These are phyloP conservation scores for Thielaviopsis euricoi DNA, from an alignment of 2,329 filamentous ascomycete genomes.

Conservation along the genomic window DNA sequence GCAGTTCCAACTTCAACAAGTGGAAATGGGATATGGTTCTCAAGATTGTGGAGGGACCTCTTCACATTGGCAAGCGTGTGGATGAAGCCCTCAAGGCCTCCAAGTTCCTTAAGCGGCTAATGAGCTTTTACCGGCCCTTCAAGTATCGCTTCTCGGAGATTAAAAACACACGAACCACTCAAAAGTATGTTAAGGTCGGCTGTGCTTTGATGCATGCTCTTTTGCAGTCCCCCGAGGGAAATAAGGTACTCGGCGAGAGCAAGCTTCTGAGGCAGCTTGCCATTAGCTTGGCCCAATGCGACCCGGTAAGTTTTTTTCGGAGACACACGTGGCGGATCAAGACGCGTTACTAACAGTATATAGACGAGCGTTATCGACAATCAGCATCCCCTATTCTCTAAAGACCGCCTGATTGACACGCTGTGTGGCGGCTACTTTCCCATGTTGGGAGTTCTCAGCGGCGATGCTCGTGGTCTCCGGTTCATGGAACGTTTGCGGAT, in stretches of 20 bases:
- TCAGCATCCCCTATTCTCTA: constrained; percentile 75
- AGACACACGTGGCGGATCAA: background rate
- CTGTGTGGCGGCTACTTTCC: constrained; percentile 87
- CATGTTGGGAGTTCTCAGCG: constrained; percentile 75
- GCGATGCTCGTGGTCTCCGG: constrained; percentile 63
- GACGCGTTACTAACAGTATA: background rate
- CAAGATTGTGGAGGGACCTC: constrained; percentile 78
- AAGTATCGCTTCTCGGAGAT: constrained; percentile 89
- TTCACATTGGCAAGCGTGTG: constrained; percentile 77
- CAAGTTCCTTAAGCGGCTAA: constrained; percentile 87
- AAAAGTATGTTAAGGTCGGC: constrained; percentile 81
- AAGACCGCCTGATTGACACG: constrained; percentile 67
- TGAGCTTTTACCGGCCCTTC: constrained; percentile 92
- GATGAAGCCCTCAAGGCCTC: constrained; percentile 90
- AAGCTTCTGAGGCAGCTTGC: constrained; percentile 88
- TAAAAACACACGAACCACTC: constrained; percentile 78
- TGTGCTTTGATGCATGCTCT: constrained; percentile 78
- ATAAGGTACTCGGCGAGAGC: constrained; percentile 73
- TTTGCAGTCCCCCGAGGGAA: constrained; percentile 70
- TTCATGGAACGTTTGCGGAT: constrained; percentile 95
- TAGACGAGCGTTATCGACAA: constrained; percentile 60
- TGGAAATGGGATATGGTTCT: constrained; percentile 96
- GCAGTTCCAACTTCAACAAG: constrained; percentile 78
- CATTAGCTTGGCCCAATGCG: constrained; percentile 88
- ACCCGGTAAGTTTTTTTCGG: constrained; percentile 45